phyloP scores from a whole-genome alignment of 192 early-diverging fungal species.

The Gorgonomyces haynaldii region DNA sequence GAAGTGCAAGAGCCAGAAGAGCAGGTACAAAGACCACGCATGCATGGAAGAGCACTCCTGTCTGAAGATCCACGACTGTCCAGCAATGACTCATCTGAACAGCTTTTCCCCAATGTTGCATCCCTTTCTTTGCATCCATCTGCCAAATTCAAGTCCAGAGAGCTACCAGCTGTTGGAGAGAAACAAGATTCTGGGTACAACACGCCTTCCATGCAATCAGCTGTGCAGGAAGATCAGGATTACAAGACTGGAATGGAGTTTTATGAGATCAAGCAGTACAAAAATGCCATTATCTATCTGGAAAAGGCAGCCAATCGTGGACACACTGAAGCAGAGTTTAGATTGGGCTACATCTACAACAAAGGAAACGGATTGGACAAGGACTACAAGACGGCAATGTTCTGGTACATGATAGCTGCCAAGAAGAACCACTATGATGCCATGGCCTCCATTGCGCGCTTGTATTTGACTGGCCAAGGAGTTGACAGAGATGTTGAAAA shows the following conservation, averaged over 20 bases:
- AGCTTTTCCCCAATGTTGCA: too few relatives aligned
- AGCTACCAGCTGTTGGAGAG: too few relatives aligned
- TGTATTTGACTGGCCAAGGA: conserved; percentile 3
- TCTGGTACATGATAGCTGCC: conserved; percentile 12
- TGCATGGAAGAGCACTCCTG: too few relatives aligned
- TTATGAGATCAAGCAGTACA: not conserved
- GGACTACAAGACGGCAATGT: conserved; percentile 3
- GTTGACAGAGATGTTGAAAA: not conserved
- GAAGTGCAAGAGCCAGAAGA: too few relatives aligned
- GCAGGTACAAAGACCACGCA: too few relatives aligned
- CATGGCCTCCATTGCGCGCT: conserved; percentile 1
- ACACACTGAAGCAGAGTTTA: conserved; percentile 42
- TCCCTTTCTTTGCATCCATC: too few relatives aligned
- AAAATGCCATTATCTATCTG: not conserved
- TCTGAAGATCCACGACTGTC: too few relatives aligned
- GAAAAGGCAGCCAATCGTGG: conserved; percentile 7
- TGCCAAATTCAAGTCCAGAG: too few relatives aligned
- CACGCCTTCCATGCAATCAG: too few relatives aligned
- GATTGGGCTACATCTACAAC: conserved; percentile 36
- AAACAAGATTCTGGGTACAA: too few relatives aligned
- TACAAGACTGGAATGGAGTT: not conserved
- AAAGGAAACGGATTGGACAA: conserved; percentile 11
- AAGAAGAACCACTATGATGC: conserved; percentile 3
- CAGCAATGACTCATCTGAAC: too few relatives aligned
- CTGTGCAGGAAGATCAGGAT: too few relatives aligned